Conservation (phyloP, 148 eudicot species). For the Agrostemma githago region DNA sequence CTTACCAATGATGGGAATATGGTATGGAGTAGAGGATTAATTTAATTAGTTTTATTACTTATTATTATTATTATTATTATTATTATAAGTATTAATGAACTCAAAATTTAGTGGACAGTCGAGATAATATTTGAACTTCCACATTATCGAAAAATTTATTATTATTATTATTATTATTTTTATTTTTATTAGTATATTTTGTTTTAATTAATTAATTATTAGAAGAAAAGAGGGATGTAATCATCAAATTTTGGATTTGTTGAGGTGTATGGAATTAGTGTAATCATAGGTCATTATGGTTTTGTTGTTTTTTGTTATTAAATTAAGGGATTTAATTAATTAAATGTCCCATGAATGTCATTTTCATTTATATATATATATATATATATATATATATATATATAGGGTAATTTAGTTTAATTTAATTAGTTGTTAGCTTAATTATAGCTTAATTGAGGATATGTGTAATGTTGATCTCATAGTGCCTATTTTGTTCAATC, state of each 20-base stretch:
- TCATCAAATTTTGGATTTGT: constrained; percentile 28
- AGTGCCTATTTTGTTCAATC: constrained; percentile 13
- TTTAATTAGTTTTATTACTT: too few species aligned
- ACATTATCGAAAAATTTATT: too few species aligned
- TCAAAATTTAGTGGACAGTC: too few species aligned
- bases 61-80: background rate
- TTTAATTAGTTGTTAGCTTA: constrained; percentile 7
- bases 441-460: constrained; percentile 1
- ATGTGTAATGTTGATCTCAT: constrained; percentile 15
- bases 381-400: too few species aligned
- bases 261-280: constrained; percentile 24
- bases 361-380: constrained; percentile 18
- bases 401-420: too few species aligned
- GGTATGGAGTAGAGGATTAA: background rate
- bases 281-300: constrained; percentile 29
- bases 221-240: background rate
- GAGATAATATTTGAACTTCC: too few species aligned
- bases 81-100: background rate
- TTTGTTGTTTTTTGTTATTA: constrained; percentile 21
- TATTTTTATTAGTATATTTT: background rate
- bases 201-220: too few species aligned
- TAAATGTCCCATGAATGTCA: constrained; percentile 21
- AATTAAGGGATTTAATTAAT: constrained; percentile 11
- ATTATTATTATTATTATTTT: background rate
- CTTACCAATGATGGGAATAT: too few species aligned